Evolutionary conservation across 31 red algal genomes (phyloP), one percentile per base, ranked within the genome.

Genomic region (Bonnemaisonia californica): DNA sequence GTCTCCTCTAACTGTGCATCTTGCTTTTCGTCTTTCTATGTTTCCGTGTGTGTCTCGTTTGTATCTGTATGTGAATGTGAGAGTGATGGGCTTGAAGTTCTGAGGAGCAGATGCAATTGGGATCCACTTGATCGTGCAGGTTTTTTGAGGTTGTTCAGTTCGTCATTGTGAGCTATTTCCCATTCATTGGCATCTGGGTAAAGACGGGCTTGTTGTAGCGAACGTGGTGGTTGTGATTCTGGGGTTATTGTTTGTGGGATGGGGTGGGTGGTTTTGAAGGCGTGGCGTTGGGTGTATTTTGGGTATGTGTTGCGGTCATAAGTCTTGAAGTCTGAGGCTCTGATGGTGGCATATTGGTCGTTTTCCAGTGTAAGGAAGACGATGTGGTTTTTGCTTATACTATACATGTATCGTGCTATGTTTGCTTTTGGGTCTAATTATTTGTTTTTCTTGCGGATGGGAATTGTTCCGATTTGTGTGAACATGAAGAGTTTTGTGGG

Each of bases 1-100:
- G 59, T 87, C 72, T 0, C 72, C 57, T 21, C 73, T 7, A 2
- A 87, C 22, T n/a, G 73, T 33, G 35, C 71, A 87, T 19, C 84
- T 47, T 1, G 51, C 69, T 74, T 85, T 85, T 28, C 48, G 56
- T 41, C 76, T 7, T 2, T 27, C 2, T 2, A 63, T 34, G 7
- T 5, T 33, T 9, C 31, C 54, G 11, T 59, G 2, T 12, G 0
- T 16, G 36, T 74, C 27, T 18, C n/a, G 47, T 33, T 67, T 75
- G 51, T 75, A 67, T 40, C 48, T 61, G 54, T 85, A 85, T 3
- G 65, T 58, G 13, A 74, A 38, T 61, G 21, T 74, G 9, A 65
- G 4, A 4, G 69, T 37, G 3, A 85, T 30, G 19, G 55, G 45
- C 4, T 38, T 22, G 5, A 8, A 31, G 21, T 5, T 12, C 19